These are phyloP conservation scores for Rhododendron griersonianum DNA, from an alignment of 148 eudicot species.

Conservation along the genomic window DNA sequence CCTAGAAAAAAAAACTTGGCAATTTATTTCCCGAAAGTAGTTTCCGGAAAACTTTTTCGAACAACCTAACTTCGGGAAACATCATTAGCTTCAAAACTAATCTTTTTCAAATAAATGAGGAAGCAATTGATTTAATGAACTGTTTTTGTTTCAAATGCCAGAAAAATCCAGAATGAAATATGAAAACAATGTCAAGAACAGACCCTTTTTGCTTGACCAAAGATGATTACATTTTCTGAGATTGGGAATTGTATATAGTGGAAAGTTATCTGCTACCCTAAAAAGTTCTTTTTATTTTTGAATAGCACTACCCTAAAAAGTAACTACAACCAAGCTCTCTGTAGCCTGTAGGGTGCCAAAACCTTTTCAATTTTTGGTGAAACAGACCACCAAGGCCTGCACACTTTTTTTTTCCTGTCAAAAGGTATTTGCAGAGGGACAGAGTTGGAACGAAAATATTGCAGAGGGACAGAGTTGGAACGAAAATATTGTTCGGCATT, in stretches of 20 bases:
- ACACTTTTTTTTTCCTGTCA: not conserved
- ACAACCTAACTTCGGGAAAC: not conserved
- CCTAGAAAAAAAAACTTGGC: not conserved
- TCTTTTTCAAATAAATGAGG: not conserved
- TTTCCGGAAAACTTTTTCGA: not conserved
- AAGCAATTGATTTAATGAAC: not conserved
- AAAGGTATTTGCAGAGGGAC: not conserved
- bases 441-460: not conserved
- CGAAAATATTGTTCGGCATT: not conserved
- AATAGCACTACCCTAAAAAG: not conserved
- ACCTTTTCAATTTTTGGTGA: not conserved
- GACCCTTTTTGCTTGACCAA: not conserved
- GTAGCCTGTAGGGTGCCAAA: not conserved
- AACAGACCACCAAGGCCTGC: not conserved
- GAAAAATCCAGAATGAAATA: not conserved
- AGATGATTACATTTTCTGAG: not conserved
- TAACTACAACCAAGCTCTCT: not conserved
- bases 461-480: not conserved
- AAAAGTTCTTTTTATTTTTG: not conserved
- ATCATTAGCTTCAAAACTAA: not conserved
- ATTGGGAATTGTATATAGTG: not conserved
- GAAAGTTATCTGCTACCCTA: not conserved
- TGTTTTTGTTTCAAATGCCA: not conserved
- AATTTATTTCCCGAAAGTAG: not conserved
- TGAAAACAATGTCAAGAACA: not conserved